Percentiles rank a stretch among this genome's conserved stretches.
phyloP scores from a whole-genome alignment of 805 yeast species.

The Lipomyces starkeyi region DNA sequence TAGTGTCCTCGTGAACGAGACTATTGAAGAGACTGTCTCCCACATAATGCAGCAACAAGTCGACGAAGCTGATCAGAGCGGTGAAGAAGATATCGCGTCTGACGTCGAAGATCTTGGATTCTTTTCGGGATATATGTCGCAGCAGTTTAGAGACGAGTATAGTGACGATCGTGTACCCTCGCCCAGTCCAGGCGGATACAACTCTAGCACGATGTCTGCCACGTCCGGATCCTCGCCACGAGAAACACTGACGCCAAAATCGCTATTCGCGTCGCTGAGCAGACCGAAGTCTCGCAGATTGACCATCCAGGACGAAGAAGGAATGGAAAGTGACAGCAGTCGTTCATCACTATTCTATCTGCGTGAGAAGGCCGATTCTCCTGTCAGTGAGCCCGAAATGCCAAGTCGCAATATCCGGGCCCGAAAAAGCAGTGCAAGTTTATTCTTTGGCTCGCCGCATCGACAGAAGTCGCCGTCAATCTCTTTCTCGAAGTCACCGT shows the following conservation, averaged over 20 bases:
- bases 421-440: conserved; percentile 27
- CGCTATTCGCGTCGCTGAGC: conserved; percentile 10
- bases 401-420: conserved; percentile 5
- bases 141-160: conserved; percentile 29
- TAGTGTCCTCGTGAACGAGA: conserved; percentile 65
- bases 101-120: conserved; percentile 34
- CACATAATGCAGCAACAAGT: conserved; percentile 52
- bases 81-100: conserved; percentile 37
- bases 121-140: conserved; percentile 15
- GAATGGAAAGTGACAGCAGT: conserved; percentile 37
- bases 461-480: conserved; percentile 35
- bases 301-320: conserved; percentile 30
- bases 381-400: conserved; percentile 33
- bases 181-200: conserved; percentile 21
- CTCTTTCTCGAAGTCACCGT: conserved; percentile 29
- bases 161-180: conserved; percentile 39
- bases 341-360: conserved; percentile 30
- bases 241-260: conserved; percentile 19
- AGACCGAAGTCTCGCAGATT: conserved; percentile 27
- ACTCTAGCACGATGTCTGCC: conserved; percentile 24
- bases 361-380: conserved; percentile 37
- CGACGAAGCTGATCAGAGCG: conserved; percentile 38
- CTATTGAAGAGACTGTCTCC: conserved; percentile 67
- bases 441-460: conserved; percentile 36
- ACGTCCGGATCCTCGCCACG: conserved; percentile 34